These are phyloP conservation scores for Agapanthus africanus DNA, from an alignment of 106 monocot species.

Conservation along the genomic window DNA sequence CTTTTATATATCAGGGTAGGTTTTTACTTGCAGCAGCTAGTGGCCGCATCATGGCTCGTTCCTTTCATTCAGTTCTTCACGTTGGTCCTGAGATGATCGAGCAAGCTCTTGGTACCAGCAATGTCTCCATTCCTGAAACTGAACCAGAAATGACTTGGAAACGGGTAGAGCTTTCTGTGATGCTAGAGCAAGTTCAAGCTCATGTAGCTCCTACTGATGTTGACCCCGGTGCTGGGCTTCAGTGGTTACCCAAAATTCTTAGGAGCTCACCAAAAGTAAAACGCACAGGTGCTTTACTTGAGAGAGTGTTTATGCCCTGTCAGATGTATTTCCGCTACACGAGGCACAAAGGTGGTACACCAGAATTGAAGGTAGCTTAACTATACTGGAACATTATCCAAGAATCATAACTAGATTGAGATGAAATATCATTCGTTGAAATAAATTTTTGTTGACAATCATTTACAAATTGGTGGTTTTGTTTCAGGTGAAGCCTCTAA, in stretches of 20 bases:
- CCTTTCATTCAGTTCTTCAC: conserved; percentile 86
- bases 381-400: neutral
- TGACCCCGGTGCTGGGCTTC: conserved; percentile 97
- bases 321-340: conserved; percentile 98
- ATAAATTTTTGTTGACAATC: conserved; percentile 4
- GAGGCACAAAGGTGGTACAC: conserved; percentile 86
- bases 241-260: conserved; percentile 92
- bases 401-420: neutral
- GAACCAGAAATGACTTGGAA: conserved; percentile 87
- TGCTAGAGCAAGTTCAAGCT: conserved; percentile 96
- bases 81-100: conserved; percentile 92
- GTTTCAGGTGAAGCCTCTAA: conserved; percentile 87
- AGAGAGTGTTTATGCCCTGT: conserved; percentile 98
- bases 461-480: neutral
- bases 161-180: conserved; percentile 71
- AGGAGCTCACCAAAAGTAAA: conserved; percentile 84
- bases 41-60: conserved; percentile 82
- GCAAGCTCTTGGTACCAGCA: conserved; percentile 42
- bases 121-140: conserved; percentile 29
- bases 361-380: conserved; percentile 83
- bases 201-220: conserved; percentile 99
- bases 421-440: neutral
- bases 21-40: conserved; percentile 99
- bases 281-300: conserved; percentile 92
- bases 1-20: conserved; percentile 63